phyloP scores from a whole-genome alignment of 192 early-diverging fungal species.

The Polychytrium aggregatum region DNA sequence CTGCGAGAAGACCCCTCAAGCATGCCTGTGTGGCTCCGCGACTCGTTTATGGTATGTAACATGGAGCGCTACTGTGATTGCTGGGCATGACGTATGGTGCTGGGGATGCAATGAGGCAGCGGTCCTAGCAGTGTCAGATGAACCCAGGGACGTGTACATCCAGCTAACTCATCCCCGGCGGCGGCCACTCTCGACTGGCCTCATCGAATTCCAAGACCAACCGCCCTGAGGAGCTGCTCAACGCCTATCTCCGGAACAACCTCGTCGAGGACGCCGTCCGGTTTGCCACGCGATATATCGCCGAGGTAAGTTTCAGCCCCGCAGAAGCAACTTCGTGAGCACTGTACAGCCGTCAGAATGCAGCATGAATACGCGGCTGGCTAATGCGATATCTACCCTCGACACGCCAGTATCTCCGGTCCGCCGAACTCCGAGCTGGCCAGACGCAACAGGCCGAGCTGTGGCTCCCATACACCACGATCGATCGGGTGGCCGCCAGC shows the following conservation, averaged over 20 bases:
- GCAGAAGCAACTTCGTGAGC: no score
- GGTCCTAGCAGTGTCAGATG: no score
- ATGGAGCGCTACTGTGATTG: background rate
- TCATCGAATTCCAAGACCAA: background rate
- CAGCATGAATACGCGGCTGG: no score
- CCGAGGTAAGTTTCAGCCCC: slow-evolving; percentile 17
- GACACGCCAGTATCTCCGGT: no score
- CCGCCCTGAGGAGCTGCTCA: slow-evolving; percentile 18
- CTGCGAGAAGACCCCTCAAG: slow-evolving; percentile 6
- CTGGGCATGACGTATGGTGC: slow-evolving; percentile 1
- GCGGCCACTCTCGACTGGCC: background rate
- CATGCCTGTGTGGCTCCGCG: slow-evolving; percentile 18
- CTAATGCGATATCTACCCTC: no score
- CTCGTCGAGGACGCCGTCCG: slow-evolving; percentile 11
- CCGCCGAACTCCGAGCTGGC: no score
- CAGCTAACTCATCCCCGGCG: no score
- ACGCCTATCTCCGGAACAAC: slow-evolving; percentile 15
- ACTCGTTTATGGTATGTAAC: slow-evolving; percentile 13
- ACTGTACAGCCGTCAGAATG: no score
- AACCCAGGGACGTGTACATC: no score
- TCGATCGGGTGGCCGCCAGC: no score
- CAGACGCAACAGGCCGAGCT: no score
- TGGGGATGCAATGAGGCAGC: background rate
- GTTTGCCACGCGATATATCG: slow-evolving; percentile 11
- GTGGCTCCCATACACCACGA: no score